Conservation (phyloP, 176 grass and related monocot genomes). For the Cenchrus americanus region DNA sequence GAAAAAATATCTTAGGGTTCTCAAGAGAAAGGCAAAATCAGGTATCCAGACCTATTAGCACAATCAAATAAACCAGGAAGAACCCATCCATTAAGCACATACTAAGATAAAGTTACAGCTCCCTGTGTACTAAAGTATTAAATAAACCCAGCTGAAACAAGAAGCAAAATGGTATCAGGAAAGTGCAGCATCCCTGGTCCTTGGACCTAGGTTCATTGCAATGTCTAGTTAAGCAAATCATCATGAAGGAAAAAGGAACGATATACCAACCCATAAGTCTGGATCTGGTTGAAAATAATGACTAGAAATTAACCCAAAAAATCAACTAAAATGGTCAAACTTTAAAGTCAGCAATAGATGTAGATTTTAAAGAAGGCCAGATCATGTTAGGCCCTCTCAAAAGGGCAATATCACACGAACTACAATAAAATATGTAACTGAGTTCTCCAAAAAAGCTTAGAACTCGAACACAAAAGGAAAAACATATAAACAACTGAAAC, state of each 20-base stretch:
- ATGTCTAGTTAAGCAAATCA: constrained; percentile 30
- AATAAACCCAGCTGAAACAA: constrained; percentile 34
- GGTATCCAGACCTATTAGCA: constrained; percentile 18
- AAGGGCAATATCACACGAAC: constrained; percentile 1
- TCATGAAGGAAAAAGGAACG: background rate
- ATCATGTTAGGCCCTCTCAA: constrained; percentile 19
- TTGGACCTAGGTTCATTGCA: constrained; percentile 21
- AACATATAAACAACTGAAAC: constrained; percentile 18
- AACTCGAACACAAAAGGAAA: background rate
- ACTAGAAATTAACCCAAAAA: background rate
- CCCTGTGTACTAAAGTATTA: constrained; percentile 25
- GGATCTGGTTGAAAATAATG: constrained; percentile 21
- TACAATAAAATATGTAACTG: background rate
- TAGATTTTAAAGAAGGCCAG: constrained; percentile 18
- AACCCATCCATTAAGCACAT: constrained; percentile 17
- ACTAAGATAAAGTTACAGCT: constrained; percentile 10
- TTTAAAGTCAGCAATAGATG: constrained; percentile 28
- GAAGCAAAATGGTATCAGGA: constrained; percentile 6
- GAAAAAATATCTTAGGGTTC: background rate
- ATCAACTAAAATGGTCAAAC: background rate
- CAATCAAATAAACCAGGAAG: constrained; percentile 6
- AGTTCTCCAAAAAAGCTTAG: constrained; percentile 18
- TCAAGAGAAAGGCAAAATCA: constrained; percentile 3
- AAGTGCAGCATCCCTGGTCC: constrained; percentile 13
- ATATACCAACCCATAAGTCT: constrained; percentile 9